These are phyloP conservation scores for Lasiodiplodia sp. DNA, from an alignment of 2,329 filamentous ascomycete species.

Conservation along the genomic window DNA sequence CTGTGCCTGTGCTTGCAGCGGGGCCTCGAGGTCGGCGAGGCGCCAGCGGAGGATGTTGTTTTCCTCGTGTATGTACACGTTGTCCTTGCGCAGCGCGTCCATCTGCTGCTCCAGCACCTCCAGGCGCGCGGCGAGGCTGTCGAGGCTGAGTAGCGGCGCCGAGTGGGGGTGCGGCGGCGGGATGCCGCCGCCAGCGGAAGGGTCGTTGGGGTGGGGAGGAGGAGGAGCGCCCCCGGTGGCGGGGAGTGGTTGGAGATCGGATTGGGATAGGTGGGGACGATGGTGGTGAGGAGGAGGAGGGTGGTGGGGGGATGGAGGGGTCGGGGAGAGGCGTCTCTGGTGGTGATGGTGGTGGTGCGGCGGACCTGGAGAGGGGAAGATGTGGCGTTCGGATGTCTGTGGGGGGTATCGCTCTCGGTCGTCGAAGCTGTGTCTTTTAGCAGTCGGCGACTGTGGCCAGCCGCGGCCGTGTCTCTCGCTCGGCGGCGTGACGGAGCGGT, in stretches of 20 bases:
- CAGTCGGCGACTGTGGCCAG: not conserved
- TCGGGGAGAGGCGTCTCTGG: not conserved
- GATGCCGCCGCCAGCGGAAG: not conserved
- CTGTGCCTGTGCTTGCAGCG: not conserved
- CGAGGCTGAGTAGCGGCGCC: not conserved
- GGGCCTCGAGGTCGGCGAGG: not conserved
- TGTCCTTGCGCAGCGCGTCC: not conserved
- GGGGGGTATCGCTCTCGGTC: not conserved
- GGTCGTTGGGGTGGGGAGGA: too few species aligned
- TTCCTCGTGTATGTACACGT: not conserved
- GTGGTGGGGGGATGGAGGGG: not conserved
- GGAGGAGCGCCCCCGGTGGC: too few species aligned
- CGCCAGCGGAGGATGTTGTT: conserved; percentile 14
- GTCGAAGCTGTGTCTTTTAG: not conserved
- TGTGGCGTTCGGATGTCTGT: not conserved
- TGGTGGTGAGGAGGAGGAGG: not conserved
- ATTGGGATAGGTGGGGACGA: not conserved
- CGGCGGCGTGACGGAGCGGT: conserved; percentile 5
- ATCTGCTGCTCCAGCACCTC: not conserved
- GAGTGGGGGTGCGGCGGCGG: not conserved
- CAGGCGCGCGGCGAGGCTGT: not conserved
- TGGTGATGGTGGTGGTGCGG: not conserved
- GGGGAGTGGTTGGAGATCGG: not conserved
- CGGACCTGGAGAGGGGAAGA: not conserved
- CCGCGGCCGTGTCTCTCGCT: not conserved